These are phyloP conservation scores for Sophora flavescens DNA, from an alignment of 306 rosid species.

Conservation along the genomic window DNA sequence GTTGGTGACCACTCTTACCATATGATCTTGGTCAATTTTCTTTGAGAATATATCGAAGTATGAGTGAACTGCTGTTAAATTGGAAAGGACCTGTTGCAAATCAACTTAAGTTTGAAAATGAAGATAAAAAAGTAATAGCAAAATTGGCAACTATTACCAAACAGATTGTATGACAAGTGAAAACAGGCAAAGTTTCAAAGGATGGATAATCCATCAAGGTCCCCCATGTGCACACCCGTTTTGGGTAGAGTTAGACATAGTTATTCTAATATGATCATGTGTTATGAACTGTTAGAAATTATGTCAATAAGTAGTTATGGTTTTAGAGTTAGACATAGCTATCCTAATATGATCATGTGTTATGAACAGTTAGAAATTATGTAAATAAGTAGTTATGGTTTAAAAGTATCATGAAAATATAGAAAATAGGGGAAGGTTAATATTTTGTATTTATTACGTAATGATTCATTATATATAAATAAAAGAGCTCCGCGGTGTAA, in stretches of 20 bases:
- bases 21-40: constrained; percentile 70
- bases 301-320: too few relatives aligned
- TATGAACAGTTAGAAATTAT: too few relatives aligned
- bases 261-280: not conserved
- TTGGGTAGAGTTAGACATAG: not conserved
- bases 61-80: constrained; percentile 78
- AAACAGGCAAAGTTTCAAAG: constrained; percentile 14
- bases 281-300: not conserved
- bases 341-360: too few relatives aligned
- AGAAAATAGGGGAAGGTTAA: too few relatives aligned
- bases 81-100: constrained; percentile 74
- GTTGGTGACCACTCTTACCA: constrained; percentile 60
- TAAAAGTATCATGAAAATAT: too few relatives aligned
- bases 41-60: constrained; percentile 75
- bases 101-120: constrained; percentile 32
- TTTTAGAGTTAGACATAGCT: too few relatives aligned
- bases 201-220: not conserved
- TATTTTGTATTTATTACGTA: too few relatives aligned
- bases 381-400: too few relatives aligned
- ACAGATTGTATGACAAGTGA: constrained; percentile 13
- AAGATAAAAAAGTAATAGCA: constrained; percentile 6
- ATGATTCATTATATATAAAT: too few relatives aligned
- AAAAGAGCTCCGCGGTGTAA: too few relatives aligned
- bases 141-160: constrained; percentile 11
- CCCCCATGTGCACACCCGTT: not conserved